Percentiles rank a stretch among this genome's conserved stretches.
These are phyloP conservation scores for Phytophthora vignae DNA, from an alignment of 352 stramenopile species.

Conservation along the genomic window DNA sequence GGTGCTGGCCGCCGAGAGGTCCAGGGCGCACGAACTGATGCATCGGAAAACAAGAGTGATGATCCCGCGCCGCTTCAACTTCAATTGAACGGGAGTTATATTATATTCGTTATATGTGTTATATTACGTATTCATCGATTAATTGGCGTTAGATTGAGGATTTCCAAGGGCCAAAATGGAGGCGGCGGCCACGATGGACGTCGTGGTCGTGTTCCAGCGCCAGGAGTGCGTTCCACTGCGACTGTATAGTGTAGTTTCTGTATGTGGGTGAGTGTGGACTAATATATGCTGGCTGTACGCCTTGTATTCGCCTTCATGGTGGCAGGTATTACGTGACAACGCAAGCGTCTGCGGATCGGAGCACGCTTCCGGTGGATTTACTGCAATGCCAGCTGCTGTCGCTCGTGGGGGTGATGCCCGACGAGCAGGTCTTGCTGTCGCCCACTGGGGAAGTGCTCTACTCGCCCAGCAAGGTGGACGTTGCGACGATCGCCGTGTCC, in stretches of 20 bases:
- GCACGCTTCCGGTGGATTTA: conserved; percentile 55
- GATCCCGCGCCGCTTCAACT: conserved; percentile 30
- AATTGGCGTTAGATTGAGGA: conserved; percentile 1
- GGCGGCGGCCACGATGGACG: conserved; percentile 30
- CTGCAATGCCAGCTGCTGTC: conserved; percentile 79
- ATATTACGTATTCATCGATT: not conserved
- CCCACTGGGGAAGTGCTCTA: conserved; percentile 51
- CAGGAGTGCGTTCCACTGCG: conserved; percentile 59
- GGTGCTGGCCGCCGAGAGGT: conserved; percentile 57
- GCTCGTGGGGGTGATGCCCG: conserved; percentile 60
- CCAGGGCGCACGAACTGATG: conserved; percentile 30
- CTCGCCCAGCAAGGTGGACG: conserved; percentile 24
- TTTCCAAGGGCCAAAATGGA: conserved; percentile 18
- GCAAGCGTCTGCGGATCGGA: conserved; percentile 26
- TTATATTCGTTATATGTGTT: not conserved
- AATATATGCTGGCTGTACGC: not conserved
- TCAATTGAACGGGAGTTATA: conserved; percentile 8
- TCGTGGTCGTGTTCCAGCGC: conserved; percentile 62
- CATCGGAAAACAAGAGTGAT: conserved; percentile 37
- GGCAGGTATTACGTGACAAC: conserved; percentile 55
- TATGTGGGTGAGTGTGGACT: conserved; percentile 1
- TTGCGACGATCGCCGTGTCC: conserved; percentile 25
- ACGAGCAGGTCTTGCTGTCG: conserved; percentile 68
- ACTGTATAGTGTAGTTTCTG: not conserved
- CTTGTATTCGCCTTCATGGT: not conserved